Conservation (phyloP, 768 basidiomycete species). For the Mycena chlorophos region DNA sequence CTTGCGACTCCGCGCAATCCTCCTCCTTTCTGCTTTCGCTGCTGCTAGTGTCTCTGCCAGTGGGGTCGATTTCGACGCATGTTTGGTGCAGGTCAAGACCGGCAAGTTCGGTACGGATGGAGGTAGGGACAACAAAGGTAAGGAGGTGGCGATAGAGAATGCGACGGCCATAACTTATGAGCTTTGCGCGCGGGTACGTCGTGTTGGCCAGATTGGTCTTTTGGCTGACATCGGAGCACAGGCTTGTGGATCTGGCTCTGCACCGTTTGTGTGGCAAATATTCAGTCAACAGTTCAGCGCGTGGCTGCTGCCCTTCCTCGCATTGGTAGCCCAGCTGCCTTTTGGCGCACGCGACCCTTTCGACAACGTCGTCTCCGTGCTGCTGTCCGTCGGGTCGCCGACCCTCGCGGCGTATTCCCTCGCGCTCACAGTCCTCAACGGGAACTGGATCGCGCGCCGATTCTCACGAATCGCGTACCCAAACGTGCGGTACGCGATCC, state of each 20-base stretch:
- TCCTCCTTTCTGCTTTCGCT: no score
- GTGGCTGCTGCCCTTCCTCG: constrained; percentile 46
- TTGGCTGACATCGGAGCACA: no score
- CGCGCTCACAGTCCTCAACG: constrained; percentile 22
- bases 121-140: no score
- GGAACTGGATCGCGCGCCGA: constrained; percentile 34
- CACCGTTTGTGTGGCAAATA: constrained; percentile 25
- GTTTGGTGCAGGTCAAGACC: no score
- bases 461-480: constrained; percentile 27
- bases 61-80: no score
- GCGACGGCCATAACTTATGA: no score
- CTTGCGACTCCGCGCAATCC: no score
- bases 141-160: no score
- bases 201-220: no score
- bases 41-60: no score
- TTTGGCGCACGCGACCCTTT: constrained; percentile 36
- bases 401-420: constrained; percentile 43
- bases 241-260: constrained; percentile 22
- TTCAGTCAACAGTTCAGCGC: constrained; percentile 36
- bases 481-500: constrained; percentile 30
- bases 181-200: no score
- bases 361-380: constrained; percentile 37
- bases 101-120: no score
- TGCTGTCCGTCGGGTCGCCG: constrained; percentile 45
- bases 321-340: constrained; percentile 43